Evolutionary conservation across 23 red algal species (phyloP).

Genomic region (Cyanidiococcus yangmingshanensis): DNA sequence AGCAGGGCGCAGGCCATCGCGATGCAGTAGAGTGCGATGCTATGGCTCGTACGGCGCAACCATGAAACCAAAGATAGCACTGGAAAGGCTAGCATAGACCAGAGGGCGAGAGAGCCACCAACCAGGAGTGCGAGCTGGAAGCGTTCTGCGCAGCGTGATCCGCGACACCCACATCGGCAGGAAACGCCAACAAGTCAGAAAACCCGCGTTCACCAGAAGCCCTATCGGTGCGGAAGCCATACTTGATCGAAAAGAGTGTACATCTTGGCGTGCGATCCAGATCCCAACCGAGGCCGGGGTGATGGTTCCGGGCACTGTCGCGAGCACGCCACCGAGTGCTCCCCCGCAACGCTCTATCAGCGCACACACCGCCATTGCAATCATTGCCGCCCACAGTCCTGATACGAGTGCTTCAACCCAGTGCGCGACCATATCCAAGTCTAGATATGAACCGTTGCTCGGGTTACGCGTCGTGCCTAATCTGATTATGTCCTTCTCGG

Average conservation of each 20-base stretch:
- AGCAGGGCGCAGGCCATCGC: not conserved
- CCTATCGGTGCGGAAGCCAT: constrained; percentile 29
- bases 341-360: constrained; percentile 4
- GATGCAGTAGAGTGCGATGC: not conserved
- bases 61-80: not conserved
- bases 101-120: constrained; percentile 3
- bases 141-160: not conserved
- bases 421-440: not conserved
- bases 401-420: not conserved
- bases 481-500: too few species aligned
- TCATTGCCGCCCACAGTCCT: not conserved
- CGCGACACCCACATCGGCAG: not conserved
- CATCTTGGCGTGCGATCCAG: constrained; percentile 15
- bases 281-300: constrained; percentile 26
- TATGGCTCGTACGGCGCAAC: not conserved
- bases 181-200: constrained; percentile 23
- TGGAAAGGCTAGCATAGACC: constrained; percentile 17
- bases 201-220: constrained; percentile 18
- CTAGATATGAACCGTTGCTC: too few species aligned
- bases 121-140: constrained; percentile 12
- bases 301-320: constrained; percentile 25
- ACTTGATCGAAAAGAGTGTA: constrained; percentile 4
- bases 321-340: constrained; percentile 21
- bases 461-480: too few species aligned
- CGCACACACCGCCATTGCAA: constrained; percentile 4